Evolutionary conservation across 371 early-diverging fungal genomes (phyloP), one percentile per base, ranked within the genome.

Genomic region (Lichtheimia ramosa): DNA sequence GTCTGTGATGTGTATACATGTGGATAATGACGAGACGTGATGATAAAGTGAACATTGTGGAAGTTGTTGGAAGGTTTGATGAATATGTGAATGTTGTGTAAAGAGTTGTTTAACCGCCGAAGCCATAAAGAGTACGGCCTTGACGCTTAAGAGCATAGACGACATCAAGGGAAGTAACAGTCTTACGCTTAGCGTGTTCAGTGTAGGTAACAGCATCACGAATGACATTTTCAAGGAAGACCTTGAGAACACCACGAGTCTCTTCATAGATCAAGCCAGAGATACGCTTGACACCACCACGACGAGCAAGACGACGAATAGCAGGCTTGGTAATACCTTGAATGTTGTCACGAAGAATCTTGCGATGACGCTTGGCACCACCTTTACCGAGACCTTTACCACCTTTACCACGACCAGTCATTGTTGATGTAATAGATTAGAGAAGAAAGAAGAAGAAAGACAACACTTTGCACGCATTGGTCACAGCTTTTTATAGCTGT

Each of bases 231-330:
- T 97, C 98, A 65, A 99, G 90, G 87, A 99, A 99, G 58, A 85
- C 87, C 91, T 93, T 96, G 71, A 98, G 89, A 64, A 98, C 96
- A 64, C 84, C 85, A 74, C 98, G 96, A 68, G 98, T 97, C 77
- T 99, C 99, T 76, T 97, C 96, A 84, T 99, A 99, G 79, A 77
- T 74, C 65, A 97, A 91, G 58, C 96, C 96, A 56, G 96, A 96
- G 83, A 99, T 97, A 91, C 99, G 95, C 89, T 98, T 98, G 76
- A 99, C 99, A 89, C 99, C 99, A 74, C 99, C 99, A 94, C 99
- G 96, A 80, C 99, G 95, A 55, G 99, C 99, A 61, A 99, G 96
- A 89, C 99, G 96, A 83, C 99, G 98, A 75, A 99, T 98, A 71
- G 99, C 99, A 58, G 99, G 99, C 90, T 99, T 98, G 74, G 97